phyloP scores from a whole-genome alignment of 2,329 filamentous ascomycete species.

The Xylariaceae sp. region DNA sequence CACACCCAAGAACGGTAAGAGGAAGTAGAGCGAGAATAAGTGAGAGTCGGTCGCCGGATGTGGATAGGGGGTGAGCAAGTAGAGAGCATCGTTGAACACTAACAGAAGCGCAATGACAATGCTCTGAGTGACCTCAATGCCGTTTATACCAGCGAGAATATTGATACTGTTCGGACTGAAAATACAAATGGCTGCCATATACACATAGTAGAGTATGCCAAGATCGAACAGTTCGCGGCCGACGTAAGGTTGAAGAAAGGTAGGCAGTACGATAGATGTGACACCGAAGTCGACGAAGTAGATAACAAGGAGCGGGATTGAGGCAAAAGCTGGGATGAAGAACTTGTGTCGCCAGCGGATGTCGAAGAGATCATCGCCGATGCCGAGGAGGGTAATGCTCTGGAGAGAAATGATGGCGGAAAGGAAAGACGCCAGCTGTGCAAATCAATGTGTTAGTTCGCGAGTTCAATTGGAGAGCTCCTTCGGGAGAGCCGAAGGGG shows the following conservation, averaged over 20 bases:
- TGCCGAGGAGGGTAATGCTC: constrained; percentile 86
- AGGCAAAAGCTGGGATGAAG: constrained; percentile 92
- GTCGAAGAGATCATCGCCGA: constrained; percentile 96
- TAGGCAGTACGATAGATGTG: constrained; percentile 90
- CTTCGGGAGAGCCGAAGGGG: too few species aligned
- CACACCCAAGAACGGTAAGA: constrained; percentile 92
- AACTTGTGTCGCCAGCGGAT: constrained; percentile 99
- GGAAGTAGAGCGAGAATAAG: constrained; percentile 92
- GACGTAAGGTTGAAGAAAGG: constrained; percentile 82
- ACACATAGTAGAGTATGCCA: constrained; percentile 84
- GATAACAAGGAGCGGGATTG: constrained; percentile 90
- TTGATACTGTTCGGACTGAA: constrained; percentile 99
- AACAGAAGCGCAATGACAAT: constrained; percentile 86
- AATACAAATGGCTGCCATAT: constrained; percentile 96
- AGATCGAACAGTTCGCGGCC: constrained; percentile 81
- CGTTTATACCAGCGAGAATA: constrained; percentile 99
- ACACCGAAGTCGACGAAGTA: constrained; percentile 99
- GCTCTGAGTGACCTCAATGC: constrained; percentile 94
- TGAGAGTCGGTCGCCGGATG: constrained; percentile 96
- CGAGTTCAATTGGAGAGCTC: too few species aligned
- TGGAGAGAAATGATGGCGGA: constrained; percentile 93
- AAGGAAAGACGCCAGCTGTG: constrained; percentile 87
- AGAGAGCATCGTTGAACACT: constrained; percentile 84
- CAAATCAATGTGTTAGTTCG: neutral
- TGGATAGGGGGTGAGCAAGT: constrained; percentile 81